Base-by-base conservation (phyloP, 768 basidiomycete genomes). In the Trametes maxima region DNA sequence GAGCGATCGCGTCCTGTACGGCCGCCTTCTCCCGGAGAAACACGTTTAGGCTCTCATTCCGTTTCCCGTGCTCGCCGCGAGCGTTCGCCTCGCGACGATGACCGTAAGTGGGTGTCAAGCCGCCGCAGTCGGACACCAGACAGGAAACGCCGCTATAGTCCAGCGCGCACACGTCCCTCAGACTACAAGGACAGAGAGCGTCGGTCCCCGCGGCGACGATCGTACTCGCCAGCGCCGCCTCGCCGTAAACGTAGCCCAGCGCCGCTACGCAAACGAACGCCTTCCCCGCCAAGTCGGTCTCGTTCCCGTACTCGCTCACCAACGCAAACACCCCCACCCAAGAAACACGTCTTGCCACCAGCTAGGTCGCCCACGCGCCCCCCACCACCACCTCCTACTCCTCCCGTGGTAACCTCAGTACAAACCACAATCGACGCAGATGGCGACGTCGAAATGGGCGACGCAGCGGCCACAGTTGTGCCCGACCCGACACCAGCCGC, bases 61-160 rank as follows among this genome's bases (percentile, higher is more conserved):
- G 57, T 60, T 14, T 49, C 64, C 35, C 59, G 62, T 12, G 49
- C 57, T 1, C 48, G 37, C 10, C 54, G 46, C 16, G 56, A 58
- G n/a, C 59, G 50, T 47, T 58, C 64, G 7, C 59, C 64, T 25
- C 49, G 28, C 19, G 44, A 53, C 5, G 45, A 54, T 7, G 59
- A 54, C 21, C 55, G 59, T 22, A 62, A 48, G 47, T 33, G 37
- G 33, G 17, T 22, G 0, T 28, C 40, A 12, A 54, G 24, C 12
- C 64, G 64, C 25, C 59, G 59, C 10, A 65, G 64, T 17, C 65
- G 61, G 10, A 68, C 67, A 19, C 65, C 63, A 4, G 65, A 59
- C 49, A 61, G 63, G 45, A 59, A 59, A 19, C 57, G 57, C 17
- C 59, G 50, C 2, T 55, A 61, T 39, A 60, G 53, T 46, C 61